Evolutionary conservation across 2,329 filamentous ascomycete species (phyloP).

Genomic region (Bipolaris oryzae): DNA sequence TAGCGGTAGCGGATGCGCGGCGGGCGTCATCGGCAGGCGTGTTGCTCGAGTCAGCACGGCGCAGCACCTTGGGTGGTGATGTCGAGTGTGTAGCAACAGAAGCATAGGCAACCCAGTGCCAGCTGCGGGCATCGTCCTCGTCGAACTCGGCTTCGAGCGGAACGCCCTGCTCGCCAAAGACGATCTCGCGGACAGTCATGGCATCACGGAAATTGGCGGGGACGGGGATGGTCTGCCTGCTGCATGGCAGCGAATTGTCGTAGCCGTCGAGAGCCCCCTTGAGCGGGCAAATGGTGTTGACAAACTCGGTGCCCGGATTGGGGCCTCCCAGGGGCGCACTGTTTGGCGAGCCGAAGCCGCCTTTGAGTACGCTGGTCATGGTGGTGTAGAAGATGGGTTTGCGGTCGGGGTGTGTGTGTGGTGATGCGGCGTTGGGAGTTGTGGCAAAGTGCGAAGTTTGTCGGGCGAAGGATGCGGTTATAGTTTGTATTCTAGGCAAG

Average conservation of each 20-base stretch:
- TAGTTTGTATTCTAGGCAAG: not conserved
- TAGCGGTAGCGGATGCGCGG: conserved; percentile 47
- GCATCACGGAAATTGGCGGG: conserved; percentile 59
- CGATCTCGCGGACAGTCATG: conserved; percentile 62
- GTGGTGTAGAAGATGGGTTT: not conserved
- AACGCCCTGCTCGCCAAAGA: conserved; percentile 64
- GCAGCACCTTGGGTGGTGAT: conserved; percentile 37
- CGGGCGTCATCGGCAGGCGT: conserved; percentile 46
- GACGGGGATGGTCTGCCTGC: conserved; percentile 44
- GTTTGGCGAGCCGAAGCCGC: conserved; percentile 27
- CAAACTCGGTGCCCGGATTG: conserved; percentile 48
- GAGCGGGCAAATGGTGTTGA: conserved; percentile 47
- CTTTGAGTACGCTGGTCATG: conserved; percentile 28
- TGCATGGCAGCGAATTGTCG: conserved; percentile 42
- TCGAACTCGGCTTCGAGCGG: conserved; percentile 75
- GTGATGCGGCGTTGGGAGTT: not conserved
- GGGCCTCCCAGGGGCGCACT: conserved; percentile 20
- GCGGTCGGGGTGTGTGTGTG: not conserved
- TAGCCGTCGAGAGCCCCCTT: conserved; percentile 44
- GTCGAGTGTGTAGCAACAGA: conserved; percentile 57
- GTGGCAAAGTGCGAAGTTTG: not conserved
- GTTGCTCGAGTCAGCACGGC: conserved; percentile 53
- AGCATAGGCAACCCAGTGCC: conserved; percentile 88
- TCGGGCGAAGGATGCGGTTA: not conserved
- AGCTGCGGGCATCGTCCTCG: conserved; percentile 76